Base-by-base conservation (phyloP, 1,284 basidiomycete genomes). In the Papiliotrema terrestris region DNA sequence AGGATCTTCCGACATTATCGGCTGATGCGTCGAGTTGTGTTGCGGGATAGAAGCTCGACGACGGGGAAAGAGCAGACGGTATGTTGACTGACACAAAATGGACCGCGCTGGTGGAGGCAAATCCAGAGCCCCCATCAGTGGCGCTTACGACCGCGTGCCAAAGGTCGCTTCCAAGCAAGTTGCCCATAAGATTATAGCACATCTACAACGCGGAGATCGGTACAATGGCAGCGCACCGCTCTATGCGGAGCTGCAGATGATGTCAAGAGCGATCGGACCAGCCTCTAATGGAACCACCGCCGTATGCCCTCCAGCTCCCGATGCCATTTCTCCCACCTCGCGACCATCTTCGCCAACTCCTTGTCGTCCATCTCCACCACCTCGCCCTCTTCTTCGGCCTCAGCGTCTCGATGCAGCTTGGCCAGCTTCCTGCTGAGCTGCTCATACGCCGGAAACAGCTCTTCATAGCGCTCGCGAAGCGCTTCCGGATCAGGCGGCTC, bases 301-400 rank as follows among this genome's bases (percentile, higher is more conserved):
- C 68, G 55, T 29, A 74, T 72, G 11, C 58, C 62, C 44, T 61
- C 60, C 51, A 74, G 57, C 59, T 73, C 71, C 17, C 55, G 53
- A 56, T 74, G 71, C 69, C 67, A 68, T 53, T 62, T 69, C 42
- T 71, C 59, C 61, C 64, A 74, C 51, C 66, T 65, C 13, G 48
- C 51, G 1, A 67, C 68, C 62, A 69, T 60, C 55, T 65, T 66
- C 32, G 50, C 39, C 39, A 66, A 29, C 23, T 72, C 68, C 3
- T 52, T 45, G 45, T 62, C 53, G 29, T 46, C 44, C 35, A 58
- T 32, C 23, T 55, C 51, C 8, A 55, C 45, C 19, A 52, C 58
- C 22, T 58, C 59, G 8, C 54, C 59, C 22, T 52, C 54, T 43
- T 57, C 61, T 42, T 49, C 43, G 14, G 43, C 56, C 42, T 68